These are phyloP conservation scores for Paramecium caudatum DNA, from an alignment of 73 alveolate species.

Conservation along the genomic window DNA sequence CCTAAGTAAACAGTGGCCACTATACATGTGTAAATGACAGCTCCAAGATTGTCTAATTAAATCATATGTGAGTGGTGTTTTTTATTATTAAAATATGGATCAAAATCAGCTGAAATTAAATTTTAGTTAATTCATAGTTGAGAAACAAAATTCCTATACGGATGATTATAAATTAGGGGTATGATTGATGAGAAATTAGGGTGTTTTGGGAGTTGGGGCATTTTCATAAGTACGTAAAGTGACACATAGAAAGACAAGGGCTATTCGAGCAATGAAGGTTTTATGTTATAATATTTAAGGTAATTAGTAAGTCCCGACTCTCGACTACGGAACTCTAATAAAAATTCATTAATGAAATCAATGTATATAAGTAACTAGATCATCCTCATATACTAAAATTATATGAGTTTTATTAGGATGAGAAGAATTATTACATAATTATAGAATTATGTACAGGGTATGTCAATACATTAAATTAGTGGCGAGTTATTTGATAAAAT, in stretches of 20 bases:
- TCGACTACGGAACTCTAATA: constrained; percentile 69
- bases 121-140: constrained; percentile 73
- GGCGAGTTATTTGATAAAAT: constrained; percentile 97
- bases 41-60: background rate
- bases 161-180: constrained; percentile 75
- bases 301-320: constrained; percentile 66
- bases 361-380: constrained; percentile 71
- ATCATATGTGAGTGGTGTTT: no score
- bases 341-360: constrained; percentile 78
- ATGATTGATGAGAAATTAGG: background rate
- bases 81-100: no score
- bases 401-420: constrained; percentile 77
- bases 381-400: constrained; percentile 80
- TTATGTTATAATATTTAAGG: background rate
- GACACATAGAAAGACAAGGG: constrained; percentile 78
- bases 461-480: constrained; percentile 14
- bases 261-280: constrained; percentile 77
- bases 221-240: constrained; percentile 77
- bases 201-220: constrained; percentile 80
- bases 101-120: constrained; percentile 66
- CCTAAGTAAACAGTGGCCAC: background rate
- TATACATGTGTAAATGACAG: background rate
- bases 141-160: constrained; percentile 67
- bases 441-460: constrained; percentile 81
- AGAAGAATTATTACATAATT: constrained; percentile 72